Percentiles rank a stretch among this genome's conserved stretches.
phyloP scores from a whole-genome alignment of 441 rosid genomes.

The Populus tomentosa region DNA sequence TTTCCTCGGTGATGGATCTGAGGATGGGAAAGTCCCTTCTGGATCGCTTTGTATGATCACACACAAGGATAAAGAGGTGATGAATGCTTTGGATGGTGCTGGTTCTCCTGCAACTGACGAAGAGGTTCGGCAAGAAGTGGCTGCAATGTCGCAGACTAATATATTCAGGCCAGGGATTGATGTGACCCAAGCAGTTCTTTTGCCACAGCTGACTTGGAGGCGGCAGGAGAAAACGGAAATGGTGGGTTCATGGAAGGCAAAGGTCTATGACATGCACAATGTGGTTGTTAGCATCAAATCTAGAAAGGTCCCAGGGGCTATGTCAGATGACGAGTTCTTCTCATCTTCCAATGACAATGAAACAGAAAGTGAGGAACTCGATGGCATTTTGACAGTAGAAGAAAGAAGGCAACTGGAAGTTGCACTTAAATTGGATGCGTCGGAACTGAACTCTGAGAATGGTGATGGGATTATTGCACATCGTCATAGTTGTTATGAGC shows the following conservation, averaged over 20 bases:
- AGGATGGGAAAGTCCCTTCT: constrained; percentile 66
- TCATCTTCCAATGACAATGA: constrained; percentile 69
- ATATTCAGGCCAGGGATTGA: constrained; percentile 96
- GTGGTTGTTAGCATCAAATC: constrained; percentile 94
- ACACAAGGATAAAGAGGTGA: constrained; percentile 89
- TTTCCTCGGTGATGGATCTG: constrained; percentile 95
- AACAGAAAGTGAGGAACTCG: constrained; percentile 68
- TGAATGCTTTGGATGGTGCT: constrained; percentile 93
- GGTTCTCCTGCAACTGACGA: constrained; percentile 73
- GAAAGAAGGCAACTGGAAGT: constrained; percentile 87
- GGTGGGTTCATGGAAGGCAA: constrained; percentile 88
- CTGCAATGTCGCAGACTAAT: constrained; percentile 85
- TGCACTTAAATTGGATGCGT: constrained; percentile 73
- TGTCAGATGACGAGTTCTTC: constrained; percentile 86
- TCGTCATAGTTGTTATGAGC: constrained; percentile 73
- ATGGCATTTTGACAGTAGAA: constrained; percentile 72
- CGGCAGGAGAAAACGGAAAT: constrained; percentile 87
- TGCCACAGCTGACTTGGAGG: constrained; percentile 94
- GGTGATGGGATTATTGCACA: constrained; percentile 55
- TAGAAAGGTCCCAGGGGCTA: constrained; percentile 89
- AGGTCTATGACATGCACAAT: constrained; percentile 95
- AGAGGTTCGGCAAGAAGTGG: constrained; percentile 81
- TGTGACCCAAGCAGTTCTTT: constrained; percentile 81
- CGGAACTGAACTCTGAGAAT: constrained; percentile 48
- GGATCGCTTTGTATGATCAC: constrained; percentile 85